Conservation (phyloP, 345 rosid genomes). For the Erucastrum elatum region DNA sequence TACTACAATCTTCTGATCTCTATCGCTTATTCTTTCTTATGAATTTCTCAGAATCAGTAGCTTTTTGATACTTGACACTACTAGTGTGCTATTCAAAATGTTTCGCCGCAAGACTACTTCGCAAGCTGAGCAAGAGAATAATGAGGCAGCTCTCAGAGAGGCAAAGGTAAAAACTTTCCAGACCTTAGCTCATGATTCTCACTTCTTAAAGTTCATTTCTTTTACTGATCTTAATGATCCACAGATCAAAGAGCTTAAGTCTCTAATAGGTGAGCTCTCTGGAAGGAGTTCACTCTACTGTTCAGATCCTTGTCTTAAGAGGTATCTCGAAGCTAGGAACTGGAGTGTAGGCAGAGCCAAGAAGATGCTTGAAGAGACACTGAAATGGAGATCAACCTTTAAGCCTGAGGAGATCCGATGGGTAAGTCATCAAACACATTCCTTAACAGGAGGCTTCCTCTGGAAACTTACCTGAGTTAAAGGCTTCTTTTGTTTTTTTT, state of each 20-base stretch:
- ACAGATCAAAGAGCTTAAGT: constrained; percentile 68
- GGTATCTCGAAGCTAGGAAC: constrained; percentile 83
- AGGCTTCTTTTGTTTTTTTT: constrained; percentile 11
- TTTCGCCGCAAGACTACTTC: constrained; percentile 60
- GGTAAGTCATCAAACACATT: constrained; percentile 44
- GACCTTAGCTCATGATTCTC: background rate
- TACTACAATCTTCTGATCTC: background rate
- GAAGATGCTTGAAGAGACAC: constrained; percentile 80
- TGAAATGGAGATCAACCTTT: constrained; percentile 76
- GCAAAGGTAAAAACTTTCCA: constrained; percentile 53
- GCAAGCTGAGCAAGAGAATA: constrained; percentile 50
- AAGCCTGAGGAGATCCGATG: constrained; percentile 87
- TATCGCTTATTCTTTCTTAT: constrained; percentile 1
- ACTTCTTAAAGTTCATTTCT: background rate
- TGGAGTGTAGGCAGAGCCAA: constrained; percentile 79
- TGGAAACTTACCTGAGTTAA: background rate
- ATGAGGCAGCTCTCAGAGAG: constrained; percentile 45
- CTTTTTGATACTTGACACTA: constrained; percentile 9
- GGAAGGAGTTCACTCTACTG: constrained; percentile 55
- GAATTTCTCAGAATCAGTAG: background rate
- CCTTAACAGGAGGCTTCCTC: background rate
- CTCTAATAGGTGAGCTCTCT: constrained; percentile 59
- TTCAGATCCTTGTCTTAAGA: constrained; percentile 76
- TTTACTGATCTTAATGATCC: background rate
- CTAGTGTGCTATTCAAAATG: constrained; percentile 46